Conservation (phyloP, 2,329 filamentous ascomycete genomes). For the Amesomyces nigricolor region DNA sequence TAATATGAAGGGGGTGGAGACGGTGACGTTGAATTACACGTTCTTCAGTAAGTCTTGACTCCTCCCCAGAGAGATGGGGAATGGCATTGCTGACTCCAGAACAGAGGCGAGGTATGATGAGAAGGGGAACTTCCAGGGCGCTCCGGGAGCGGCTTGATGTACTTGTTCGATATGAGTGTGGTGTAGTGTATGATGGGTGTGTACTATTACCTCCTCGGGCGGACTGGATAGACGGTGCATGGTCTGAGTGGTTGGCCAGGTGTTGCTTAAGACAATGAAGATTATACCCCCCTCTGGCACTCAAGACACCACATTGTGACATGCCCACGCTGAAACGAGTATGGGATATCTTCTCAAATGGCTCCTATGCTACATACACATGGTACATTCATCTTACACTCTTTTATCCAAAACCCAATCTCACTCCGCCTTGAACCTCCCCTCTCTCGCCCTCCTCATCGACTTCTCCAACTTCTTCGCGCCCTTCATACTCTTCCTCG, state of each 20-base stretch:
- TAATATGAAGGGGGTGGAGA: conserved; percentile 90
- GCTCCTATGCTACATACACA: background rate
- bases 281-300: conserved; percentile 9
- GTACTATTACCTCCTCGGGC: background rate
- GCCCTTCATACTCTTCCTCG: conserved; percentile 65
- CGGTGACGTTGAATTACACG: conserved; percentile 92
- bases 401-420: background rate
- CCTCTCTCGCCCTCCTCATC: conserved; percentile 11
- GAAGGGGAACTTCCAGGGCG: conserved; percentile 58
- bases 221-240: background rate
- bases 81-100: conserved; percentile 32
- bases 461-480: conserved; percentile 47
- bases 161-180: background rate
- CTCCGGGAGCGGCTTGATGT: conserved; percentile 18
- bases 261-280: background rate
- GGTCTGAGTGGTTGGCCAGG: background rate
- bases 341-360: background rate
- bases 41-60: conserved; percentile 79
- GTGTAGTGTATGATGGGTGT: background rate
- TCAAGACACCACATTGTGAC: background rate
- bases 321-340: background rate
- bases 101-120: conserved; percentile 79
- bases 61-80: background rate
- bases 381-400: conserved; percentile 2
- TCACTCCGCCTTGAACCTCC: background rate